Percentiles rank a stretch among this genome's conserved stretches.
Evolutionary conservation across 2,329 filamentous ascomycete genomes (phyloP).

Genomic region (Tolypocladium paradoxum): DNA sequence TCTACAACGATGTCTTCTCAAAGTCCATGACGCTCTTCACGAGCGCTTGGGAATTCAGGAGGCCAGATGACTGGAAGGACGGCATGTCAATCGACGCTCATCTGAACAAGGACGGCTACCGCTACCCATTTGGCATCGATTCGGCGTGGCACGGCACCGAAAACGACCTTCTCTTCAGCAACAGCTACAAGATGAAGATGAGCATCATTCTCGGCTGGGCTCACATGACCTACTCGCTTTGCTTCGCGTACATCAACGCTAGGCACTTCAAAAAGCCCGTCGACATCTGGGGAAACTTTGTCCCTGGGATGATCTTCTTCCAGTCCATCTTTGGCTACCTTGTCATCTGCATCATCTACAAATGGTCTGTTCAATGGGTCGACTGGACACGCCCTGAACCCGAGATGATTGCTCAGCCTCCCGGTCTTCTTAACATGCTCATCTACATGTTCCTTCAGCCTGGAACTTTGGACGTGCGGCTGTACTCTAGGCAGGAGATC

Average conservation of each 20-base stretch:
- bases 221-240: slow-evolving; percentile 98
- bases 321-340: slow-evolving; percentile 98
- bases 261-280: slow-evolving; percentile 89
- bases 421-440: slow-evolving; percentile 92
- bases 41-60: slow-evolving; percentile 76
- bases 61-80: slow-evolving; percentile 55
- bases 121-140: slow-evolving; percentile 92
- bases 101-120: slow-evolving; percentile 59
- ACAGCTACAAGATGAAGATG: slow-evolving; percentile 99
- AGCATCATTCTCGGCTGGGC: slow-evolving; percentile 95
- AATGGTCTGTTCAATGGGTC: slow-evolving; percentile 87
- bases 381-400: slow-evolving; percentile 20
- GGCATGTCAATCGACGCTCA: slow-evolving; percentile 54
- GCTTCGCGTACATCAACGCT: slow-evolving; percentile 85
- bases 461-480: slow-evolving; percentile 57
- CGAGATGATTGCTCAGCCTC: slow-evolving; percentile 46
- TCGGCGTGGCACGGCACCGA: slow-evolving; percentile 95
- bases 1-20: slow-evolving; percentile 97
- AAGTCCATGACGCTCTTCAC: slow-evolving; percentile 81
- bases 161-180: slow-evolving; percentile 89
- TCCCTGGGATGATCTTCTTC: slow-evolving; percentile 99
- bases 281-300: slow-evolving; percentile 94
- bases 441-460: slow-evolving; percentile 99
- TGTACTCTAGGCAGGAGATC: slow-evolving; percentile 67
- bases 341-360: slow-evolving; percentile 88